Percentiles rank a stretch among this genome's conserved stretches.
These are phyloP conservation scores for Mycosphaerelloides madeirae DNA, from an alignment of 2,329 filamentous ascomycete species.

Conservation along the genomic window DNA sequence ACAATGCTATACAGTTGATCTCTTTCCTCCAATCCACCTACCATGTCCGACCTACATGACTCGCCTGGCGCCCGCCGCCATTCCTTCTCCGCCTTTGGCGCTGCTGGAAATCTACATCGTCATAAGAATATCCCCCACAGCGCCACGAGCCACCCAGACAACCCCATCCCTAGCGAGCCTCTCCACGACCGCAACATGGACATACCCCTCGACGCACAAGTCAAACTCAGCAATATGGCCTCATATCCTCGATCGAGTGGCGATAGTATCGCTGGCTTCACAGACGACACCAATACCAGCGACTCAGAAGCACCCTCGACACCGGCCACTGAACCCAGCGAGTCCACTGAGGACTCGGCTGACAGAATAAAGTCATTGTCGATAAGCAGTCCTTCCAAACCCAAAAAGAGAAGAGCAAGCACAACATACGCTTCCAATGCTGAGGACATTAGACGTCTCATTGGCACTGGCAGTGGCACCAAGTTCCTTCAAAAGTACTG, in stretches of 20 bases:
- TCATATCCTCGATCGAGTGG: slow-evolving; percentile 27
- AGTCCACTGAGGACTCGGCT: slow-evolving; percentile 15
- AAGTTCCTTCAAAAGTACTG: slow-evolving; percentile 60
- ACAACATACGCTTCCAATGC: slow-evolving; percentile 46
- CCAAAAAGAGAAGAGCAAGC: slow-evolving; percentile 31
- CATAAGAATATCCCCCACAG: slow-evolving; percentile 39
- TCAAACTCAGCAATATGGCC: slow-evolving; percentile 25
- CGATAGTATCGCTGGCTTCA: slow-evolving; percentile 22
- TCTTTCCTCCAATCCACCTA: not conserved
- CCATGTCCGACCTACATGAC: slow-evolving; percentile 18
- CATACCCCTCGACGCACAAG: slow-evolving; percentile 18
- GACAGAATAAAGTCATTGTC: slow-evolving; percentile 15
- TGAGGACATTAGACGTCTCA: slow-evolving; percentile 54
- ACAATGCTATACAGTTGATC: not conserved
- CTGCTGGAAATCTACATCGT: slow-evolving; percentile 21
- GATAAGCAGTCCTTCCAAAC: slow-evolving; percentile 11
- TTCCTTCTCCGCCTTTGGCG: slow-evolving; percentile 28
- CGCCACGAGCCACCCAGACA: slow-evolving; percentile 42
- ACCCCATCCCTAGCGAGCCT: slow-evolving; percentile 44
- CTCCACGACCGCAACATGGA: slow-evolving; percentile 18
- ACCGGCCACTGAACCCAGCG: slow-evolving; percentile 38
- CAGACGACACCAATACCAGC: slow-evolving; percentile 19
- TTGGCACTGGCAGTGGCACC: slow-evolving; percentile 54
- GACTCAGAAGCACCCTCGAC: slow-evolving; percentile 30
- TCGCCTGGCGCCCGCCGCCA: slow-evolving; percentile 22